These are phyloP conservation scores for Aspergillus bridgeri DNA, from an alignment of 495 filamentous ascomycete species.

Conservation along the genomic window DNA sequence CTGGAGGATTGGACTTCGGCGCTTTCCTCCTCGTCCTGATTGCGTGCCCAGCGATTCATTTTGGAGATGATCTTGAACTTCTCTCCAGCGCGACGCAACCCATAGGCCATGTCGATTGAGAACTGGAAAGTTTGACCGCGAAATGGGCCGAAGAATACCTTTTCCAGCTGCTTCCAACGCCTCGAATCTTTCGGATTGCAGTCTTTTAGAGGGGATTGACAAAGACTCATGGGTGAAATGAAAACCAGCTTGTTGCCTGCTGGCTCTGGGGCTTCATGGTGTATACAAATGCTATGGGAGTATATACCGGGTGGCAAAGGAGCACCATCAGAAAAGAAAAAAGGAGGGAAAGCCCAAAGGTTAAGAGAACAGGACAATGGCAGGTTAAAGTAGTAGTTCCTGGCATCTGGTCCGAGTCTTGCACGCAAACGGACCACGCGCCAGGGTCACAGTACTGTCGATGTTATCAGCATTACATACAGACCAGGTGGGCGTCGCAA, in stretches of 20 bases:
- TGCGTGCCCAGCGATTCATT: slow-evolving; percentile 32
- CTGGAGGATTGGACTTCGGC: slow-evolving; percentile 16
- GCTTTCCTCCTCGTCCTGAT: slow-evolving; percentile 13
- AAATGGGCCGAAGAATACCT: neutral
- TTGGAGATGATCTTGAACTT: slow-evolving; percentile 32
- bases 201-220: slow-evolving; percentile 5
- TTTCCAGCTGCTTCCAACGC: slow-evolving; percentile 14
- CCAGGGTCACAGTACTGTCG: slow-evolving; percentile 26
- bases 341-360: neutral
- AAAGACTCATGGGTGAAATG: slow-evolving; percentile 16
- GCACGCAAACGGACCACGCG: slow-evolving; percentile 45
- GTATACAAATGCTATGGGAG: slow-evolving; percentile 11
- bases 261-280: slow-evolving; percentile 15
- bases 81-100: slow-evolving; percentile 30
- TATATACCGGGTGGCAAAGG: slow-evolving; percentile 16
- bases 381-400: slow-evolving; percentile 25
- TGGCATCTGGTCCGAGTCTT: slow-evolving; percentile 18
- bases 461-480: slow-evolving; percentile 36
- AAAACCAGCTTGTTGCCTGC: slow-evolving; percentile 9
- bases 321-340: neutral
- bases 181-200: slow-evolving; percentile 4
- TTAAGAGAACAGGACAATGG: slow-evolving; percentile 29
- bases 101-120: slow-evolving; percentile 27
- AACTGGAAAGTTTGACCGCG: neutral
- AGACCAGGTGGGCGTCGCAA: neutral